These are phyloP conservation scores for Combretum micranthum DNA, from an alignment of 345 rosid genomes.

Conservation along the genomic window DNA sequence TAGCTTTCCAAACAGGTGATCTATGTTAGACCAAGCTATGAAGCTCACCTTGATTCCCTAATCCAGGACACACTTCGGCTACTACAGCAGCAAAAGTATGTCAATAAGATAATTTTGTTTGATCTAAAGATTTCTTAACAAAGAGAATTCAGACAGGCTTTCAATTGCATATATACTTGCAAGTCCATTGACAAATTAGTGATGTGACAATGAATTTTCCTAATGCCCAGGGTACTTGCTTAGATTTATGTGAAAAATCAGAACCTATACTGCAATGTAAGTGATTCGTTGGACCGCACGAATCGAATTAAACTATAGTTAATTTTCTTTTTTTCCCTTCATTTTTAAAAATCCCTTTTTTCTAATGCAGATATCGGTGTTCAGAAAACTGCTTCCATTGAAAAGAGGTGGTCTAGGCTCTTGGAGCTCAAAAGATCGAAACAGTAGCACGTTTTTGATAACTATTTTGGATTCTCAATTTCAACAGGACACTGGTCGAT, in stretches of 20 bases:
- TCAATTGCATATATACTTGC: too few relatives aligned
- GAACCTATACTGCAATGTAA: constrained; percentile 53
- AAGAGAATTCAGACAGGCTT: too few relatives aligned
- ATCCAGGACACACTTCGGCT: constrained; percentile 64
- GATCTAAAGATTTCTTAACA: too few relatives aligned
- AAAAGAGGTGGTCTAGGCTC: constrained; percentile 70
- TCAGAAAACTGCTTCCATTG: constrained; percentile 44
- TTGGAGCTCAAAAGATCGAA: constrained; percentile 53
- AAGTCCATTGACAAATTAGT: too few relatives aligned
- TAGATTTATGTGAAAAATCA: constrained; percentile 61
- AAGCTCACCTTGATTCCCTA: constrained; percentile 75
- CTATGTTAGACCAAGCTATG: constrained; percentile 70
- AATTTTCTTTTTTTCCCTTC: not conserved
- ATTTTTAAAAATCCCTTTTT: too few relatives aligned
- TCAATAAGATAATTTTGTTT: too few relatives aligned
- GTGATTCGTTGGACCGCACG: not conserved
- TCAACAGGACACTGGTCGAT: not conserved
- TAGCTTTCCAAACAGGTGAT: constrained; percentile 46
- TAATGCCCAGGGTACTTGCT: constrained; percentile 55
- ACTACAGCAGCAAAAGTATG: constrained; percentile 39
- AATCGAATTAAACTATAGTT: not conserved
- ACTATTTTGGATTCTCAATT: not conserved
- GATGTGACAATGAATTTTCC: not conserved
- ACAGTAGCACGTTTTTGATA: not conserved
- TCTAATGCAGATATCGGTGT: constrained; percentile 40